Evolutionary conservation across 192 early-diverging fungal species (phyloP), one percentile per base, ranked within the genome.

Genomic region (Gaertneriomyces sp.): DNA sequence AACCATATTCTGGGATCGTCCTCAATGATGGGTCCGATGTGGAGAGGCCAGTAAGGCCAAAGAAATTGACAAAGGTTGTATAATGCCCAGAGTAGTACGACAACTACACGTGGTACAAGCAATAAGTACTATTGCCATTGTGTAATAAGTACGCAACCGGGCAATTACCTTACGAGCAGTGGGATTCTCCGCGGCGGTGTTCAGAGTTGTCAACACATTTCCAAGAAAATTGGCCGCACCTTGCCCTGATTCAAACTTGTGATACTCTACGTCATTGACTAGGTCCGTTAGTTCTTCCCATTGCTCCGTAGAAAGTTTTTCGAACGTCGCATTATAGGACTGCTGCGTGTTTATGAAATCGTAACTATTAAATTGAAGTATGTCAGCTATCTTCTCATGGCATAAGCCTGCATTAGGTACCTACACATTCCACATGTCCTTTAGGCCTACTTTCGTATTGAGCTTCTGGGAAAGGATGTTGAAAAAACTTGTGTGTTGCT

Each of bases 21-120:
- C 19, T 49, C 66, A 69, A 25, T n/a, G 19, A 11, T n/a, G 1
- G 12, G 51, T 63, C 14, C 8, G 14, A 12, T 33, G 56, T 20
- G 17, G 45, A 70, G 0, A 69, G 65, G 25, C 52, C 67, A 10
- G 46, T 44, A 19, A 69, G 65, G 38, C 60, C 67, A 17, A 69
- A 68, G 47, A 68, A 69, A 65, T 63, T 66, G 43, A 47, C 16
- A 17, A 69, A 69, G 20, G 67, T 69, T 10, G 67, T 69, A 43
- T 68, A 68, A 41, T 69, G 67, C 4, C 67, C 67, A 19, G 67
- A 69, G 65, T 56, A 69, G 41, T 69, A 68, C 14, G 12, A 8
- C 11, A 69, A 12, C 65, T 69, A 33, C 54, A 17, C 46, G 19
- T n/a, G 0, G 10, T 66, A 12, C 40, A 61, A 25, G 16, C 6